Evolutionary conservation across 179 eudicot genomes (phyloP).

Genomic region (Spinacia oleracea): DNA sequence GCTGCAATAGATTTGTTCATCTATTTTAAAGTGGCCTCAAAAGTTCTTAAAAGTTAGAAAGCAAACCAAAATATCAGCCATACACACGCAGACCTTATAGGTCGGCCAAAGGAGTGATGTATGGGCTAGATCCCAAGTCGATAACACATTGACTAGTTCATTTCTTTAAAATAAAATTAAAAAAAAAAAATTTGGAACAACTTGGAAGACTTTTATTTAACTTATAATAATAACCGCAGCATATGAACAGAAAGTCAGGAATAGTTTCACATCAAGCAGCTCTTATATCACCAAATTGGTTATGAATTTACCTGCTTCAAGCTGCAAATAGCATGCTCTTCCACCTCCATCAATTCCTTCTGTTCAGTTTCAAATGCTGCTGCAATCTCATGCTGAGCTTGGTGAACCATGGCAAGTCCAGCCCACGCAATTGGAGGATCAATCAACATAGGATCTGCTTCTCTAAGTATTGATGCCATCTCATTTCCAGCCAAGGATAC

Average conservation of each 20-base stretch:
- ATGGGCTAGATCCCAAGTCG: neutral
- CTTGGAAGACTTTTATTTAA: neutral
- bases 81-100: neutral
- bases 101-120: neutral
- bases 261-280: neutral
- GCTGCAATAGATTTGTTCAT: neutral
- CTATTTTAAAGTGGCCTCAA: neutral
- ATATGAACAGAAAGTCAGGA: too few relatives aligned
- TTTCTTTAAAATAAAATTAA: neutral
- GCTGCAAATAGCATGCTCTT: constrained; percentile 71
- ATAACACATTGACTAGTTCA: neutral
- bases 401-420: constrained; percentile 94
- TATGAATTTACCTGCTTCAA: constrained; percentile 65
- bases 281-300: neutral
- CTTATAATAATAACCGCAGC: too few relatives aligned
- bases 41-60: neutral
- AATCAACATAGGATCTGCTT: constrained; percentile 68
- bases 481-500: constrained; percentile 96
- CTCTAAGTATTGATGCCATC: constrained; percentile 90
- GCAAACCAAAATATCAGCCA: neutral
- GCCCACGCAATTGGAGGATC: constrained; percentile 92
- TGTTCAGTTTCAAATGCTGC: constrained; percentile 78
- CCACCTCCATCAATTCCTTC: constrained; percentile 62
- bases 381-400: constrained; percentile 89
- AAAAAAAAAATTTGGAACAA: neutral